Conservation (phyloP, 768 basidiomycete species). For the Pisolithus albus region DNA sequence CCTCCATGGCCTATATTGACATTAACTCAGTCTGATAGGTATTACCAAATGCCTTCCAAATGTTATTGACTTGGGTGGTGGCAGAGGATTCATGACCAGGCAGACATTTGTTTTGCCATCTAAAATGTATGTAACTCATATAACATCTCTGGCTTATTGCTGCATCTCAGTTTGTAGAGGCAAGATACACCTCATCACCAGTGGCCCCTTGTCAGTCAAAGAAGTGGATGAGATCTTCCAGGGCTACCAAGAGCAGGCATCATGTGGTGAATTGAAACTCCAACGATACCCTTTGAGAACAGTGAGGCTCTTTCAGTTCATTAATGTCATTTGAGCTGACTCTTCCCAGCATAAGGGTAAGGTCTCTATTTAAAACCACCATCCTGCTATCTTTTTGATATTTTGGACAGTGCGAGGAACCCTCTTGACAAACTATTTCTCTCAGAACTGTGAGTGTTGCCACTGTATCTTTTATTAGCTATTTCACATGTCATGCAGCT, state of each 20-base stretch:
- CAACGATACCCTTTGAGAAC: conserved; percentile 65
- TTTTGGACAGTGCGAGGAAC: conserved; percentile 52
- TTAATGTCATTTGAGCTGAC: conserved; percentile 7
- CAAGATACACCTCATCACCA: conserved; percentile 51
- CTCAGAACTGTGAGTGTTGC: conserved; percentile 62
- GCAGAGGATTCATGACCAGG: conserved; percentile 20
- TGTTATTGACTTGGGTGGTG: conserved; percentile 13
- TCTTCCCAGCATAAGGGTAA: conserved; percentile 62
- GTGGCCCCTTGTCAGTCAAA: conserved; percentile 30
- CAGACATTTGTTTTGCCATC: conserved; percentile 49
- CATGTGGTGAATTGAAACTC: conserved; percentile 49
- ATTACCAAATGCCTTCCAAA: conserved; percentile 12
- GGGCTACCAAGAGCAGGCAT: conserved; percentile 62
- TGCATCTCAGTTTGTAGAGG: conserved; percentile 34
- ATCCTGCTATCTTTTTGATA: conserved; percentile 4
- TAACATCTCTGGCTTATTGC: background rate
- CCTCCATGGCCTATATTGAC: background rate
- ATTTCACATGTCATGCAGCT: conserved; percentile 34
- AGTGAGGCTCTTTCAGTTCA: conserved; percentile 34
- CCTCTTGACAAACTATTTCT: conserved; percentile 75
- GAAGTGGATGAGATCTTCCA: conserved; percentile 52
- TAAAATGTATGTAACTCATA: conserved; percentile 30
- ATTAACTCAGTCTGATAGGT: conserved; percentile 9
- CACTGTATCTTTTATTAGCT: background rate
- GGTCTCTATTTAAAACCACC: background rate